These are phyloP conservation scores for Anthracocystis panici-leucophaei DNA, from an alignment of 1,284 basidiomycete genomes.

Conservation along the genomic window DNA sequence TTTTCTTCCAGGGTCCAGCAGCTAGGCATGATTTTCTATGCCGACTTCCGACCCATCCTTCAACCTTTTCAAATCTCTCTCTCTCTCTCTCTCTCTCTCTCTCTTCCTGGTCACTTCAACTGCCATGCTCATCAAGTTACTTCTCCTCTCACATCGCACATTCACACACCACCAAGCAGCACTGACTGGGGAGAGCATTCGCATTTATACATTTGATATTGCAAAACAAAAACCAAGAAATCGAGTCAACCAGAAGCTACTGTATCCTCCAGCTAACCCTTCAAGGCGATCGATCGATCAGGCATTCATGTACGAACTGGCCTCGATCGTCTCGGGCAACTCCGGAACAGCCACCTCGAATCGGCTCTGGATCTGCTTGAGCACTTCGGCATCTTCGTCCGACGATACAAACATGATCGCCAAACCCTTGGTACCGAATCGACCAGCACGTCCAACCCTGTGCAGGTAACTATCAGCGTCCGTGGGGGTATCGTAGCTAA, in stretches of 20 bases:
- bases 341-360: constrained; percentile 95
- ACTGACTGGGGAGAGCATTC: too few relatives aligned
- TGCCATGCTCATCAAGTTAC: background rate
- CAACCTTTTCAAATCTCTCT: background rate
- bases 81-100: background rate
- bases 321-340: constrained; percentile 90
- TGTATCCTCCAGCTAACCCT: background rate
- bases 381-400: constrained; percentile 91
- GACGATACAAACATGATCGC: constrained; percentile 97
- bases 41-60: constrained; percentile 14
- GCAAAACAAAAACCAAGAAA: background rate
- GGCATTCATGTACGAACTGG: constrained; percentile 72
- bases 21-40: too few relatives aligned
- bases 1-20: constrained; percentile 23
- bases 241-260: background rate
- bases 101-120: background rate
- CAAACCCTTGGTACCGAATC: constrained; percentile 99
- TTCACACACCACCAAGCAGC: background rate
- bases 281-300: constrained; percentile 14
- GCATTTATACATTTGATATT: background rate
- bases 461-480: constrained; percentile 99
- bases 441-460: constrained; percentile 97
- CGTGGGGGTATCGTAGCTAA: constrained; percentile 81
- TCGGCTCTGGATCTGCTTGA: constrained; percentile 87
- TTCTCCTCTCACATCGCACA: background rate